Evolutionary conservation across 1,139 yeast species (phyloP).

Genomic region (Sugiyamaella japonica): DNA sequence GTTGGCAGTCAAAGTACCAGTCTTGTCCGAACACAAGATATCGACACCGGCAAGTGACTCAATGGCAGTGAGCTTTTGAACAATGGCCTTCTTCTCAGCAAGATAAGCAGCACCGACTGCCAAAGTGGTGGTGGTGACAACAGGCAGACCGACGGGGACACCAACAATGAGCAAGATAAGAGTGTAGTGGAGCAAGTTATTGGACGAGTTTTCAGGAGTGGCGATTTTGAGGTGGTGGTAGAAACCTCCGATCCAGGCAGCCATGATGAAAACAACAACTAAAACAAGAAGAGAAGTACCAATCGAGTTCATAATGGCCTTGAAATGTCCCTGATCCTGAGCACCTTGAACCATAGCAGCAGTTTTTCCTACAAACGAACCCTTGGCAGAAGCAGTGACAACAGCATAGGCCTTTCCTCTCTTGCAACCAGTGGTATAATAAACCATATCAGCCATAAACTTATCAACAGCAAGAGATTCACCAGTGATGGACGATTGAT

Average conservation of each 20-base stretch:
- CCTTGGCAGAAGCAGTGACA: slow-evolving; percentile 73
- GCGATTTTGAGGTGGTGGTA: slow-evolving; percentile 72
- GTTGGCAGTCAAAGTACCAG: slow-evolving; percentile 94
- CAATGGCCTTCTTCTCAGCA: slow-evolving; percentile 91
- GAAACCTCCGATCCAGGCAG: slow-evolving; percentile 79
- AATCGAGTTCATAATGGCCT: slow-evolving; percentile 79
- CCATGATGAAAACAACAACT: slow-evolving; percentile 66
- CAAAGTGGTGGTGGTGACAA: slow-evolving; percentile 92
- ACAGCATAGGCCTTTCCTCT: slow-evolving; percentile 76
- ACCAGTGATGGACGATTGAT: slow-evolving; percentile 81
- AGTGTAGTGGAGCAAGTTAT: slow-evolving; percentile 65
- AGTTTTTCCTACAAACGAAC: slow-evolving; percentile 72
- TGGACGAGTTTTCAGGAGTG: slow-evolving; percentile 44
- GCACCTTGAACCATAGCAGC: slow-evolving; percentile 81
- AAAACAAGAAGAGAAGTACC: slow-evolving; percentile 73
- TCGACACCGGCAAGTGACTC: slow-evolving; percentile 94
- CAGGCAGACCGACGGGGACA: slow-evolving; percentile 96
- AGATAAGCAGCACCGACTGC: slow-evolving; percentile 96
- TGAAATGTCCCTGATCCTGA: slow-evolving; percentile 72
- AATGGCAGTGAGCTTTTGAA: slow-evolving; percentile 86
- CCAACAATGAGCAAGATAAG: slow-evolving; percentile 89
- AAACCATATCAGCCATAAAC: slow-evolving; percentile 65
- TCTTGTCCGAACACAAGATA: slow-evolving; percentile 90
- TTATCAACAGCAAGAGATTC: slow-evolving; percentile 79
- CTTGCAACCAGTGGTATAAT: slow-evolving; percentile 77